Evolutionary conservation across 1,284 basidiomycete species (phyloP), one percentile per base, ranked within the genome.

Genomic region (Erythrobasidium hasegawianum): DNA sequence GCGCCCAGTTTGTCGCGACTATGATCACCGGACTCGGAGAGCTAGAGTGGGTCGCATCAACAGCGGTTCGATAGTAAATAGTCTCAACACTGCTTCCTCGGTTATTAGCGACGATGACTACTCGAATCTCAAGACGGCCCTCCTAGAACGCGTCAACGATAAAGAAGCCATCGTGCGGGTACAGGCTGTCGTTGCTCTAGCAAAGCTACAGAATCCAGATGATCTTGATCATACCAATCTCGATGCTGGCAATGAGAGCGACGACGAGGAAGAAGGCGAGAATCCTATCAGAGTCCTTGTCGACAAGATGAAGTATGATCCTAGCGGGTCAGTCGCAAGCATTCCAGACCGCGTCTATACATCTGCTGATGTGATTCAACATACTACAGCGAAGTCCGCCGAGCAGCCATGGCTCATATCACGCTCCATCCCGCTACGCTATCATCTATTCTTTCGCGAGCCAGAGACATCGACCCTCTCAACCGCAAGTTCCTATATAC

Each of bases 111-210:
- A 96, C 76, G 88, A 92, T 64, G 80, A 88, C 2, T 97, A 90
- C 73, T 80, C 82, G 5, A 73, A 81, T 0, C 83, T 97, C 4
- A 83, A 87, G 41, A 77, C 81, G 9, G 82, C 84, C 7, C 81
- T 97, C 0, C 81, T 92, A n/a, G 85, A 88, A 2, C 84, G 95
- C 24, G 79, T 89, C 13, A 82, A 83, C 16, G 95, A 97, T 81
- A 97, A 92, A 77, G 95, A 97, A 73, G 77, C 86, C 0, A 75
- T 83, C 4, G 87, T 97, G 5, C 85, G 95, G 20, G 85, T 88
- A 0, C 90, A 95, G 74, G 90, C 93, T 1, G 86, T 88, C 9
- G 82, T 90, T 13, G 91, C 89, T 0, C 83, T 98, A 2, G 86
- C 89, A 1, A 93, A 91, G 73, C 83, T 97, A 8, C 85, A 87